Base-by-base conservation (phyloP, 2,329 filamentous ascomycete species). In the Sphaerulina vaccinii region DNA sequence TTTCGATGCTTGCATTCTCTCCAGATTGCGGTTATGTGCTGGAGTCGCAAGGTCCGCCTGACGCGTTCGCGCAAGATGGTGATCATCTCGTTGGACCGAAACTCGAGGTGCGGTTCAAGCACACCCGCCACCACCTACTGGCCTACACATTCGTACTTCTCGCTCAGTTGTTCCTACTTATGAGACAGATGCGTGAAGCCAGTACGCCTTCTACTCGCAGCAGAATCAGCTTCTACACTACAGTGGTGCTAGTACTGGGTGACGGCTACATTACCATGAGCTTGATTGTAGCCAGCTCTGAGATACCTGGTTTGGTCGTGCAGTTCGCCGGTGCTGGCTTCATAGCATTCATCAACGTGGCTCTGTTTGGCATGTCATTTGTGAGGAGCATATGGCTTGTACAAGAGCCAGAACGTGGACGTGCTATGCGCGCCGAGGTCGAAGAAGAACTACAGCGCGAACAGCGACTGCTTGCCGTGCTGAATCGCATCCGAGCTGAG, bases 351-450 rank as follows among this genome's bases (percentile, higher is more conserved):
- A 75, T 84, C 42, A 80, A 79, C 13, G 79, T 84, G 19, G 78
- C 79, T 51, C 81, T 81, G 63, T 80, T 84, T 50, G 81, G 82
- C 24, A 82, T 85, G 71, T 79, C 81, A 46, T 85, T 86, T 58
- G 71, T 85, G 62, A 80, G 84, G 72, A 82, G 85, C 47, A 82
- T 86, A n/a, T 85, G 82, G 82, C 75, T 77, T 16, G 79, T 84
- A 1, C 83, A 85, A 62, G 78, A 73, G 19, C 76, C 78, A 3
- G 76, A 78, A 54, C 67, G 72, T 16, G 68, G 68, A 39, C 66
- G 71, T 40, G 65, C 68, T 51, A 72, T 75, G 47, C 67, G 76
- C 33, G 68, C 66, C 54, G 73, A 78, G 55, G 68, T 72, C 48
- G 72, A 73, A 45, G 62, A 65, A 33, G 39, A 64, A 57, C 50